A percentile compares a stretch with the other conserved stretches of the same genome.
Evolutionary conservation across 2,329 filamentous ascomycete genomes (phyloP).

Genomic region (Verticillium longisporum): DNA sequence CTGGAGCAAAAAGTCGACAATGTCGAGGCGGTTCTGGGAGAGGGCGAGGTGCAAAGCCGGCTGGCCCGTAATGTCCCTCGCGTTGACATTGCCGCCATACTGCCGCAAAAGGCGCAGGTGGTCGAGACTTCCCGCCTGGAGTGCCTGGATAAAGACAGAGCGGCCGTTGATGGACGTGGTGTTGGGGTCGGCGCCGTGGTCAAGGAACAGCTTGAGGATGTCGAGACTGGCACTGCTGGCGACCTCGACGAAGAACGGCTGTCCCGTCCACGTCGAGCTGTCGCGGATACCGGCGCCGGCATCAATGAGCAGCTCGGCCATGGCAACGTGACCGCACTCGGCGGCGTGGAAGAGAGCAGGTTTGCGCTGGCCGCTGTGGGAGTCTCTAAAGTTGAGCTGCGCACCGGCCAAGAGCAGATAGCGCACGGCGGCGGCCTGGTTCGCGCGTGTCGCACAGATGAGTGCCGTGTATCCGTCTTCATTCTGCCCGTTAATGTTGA

Average conservation of each 20-base stretch:
- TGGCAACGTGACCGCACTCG: conserved; percentile 7
- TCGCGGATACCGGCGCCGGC: conserved; percentile 20
- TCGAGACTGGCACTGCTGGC: conserved; percentile 7
- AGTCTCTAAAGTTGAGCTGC: conserved; percentile 13
- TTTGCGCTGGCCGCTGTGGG: conserved; percentile 10
- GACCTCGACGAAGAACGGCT: conserved; percentile 19
- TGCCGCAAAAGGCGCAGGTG: conserved; percentile 7
- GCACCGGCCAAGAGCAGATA: conserved; percentile 25
- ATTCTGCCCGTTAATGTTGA: conserved; percentile 27
- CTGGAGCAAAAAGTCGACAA: conserved; percentile 25
- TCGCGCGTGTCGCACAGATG: conserved; percentile 23
- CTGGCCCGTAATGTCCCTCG: conserved; percentile 11
- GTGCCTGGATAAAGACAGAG: conserved; percentile 21
- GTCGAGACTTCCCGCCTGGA: conserved; percentile 10
- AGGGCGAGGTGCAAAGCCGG: conserved; percentile 18
- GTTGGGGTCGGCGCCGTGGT: conserved; percentile 26
- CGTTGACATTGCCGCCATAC: conserved; percentile 20
- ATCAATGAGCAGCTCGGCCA: conserved; percentile 12
- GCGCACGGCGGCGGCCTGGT: conserved; percentile 22
- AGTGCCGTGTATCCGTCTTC: conserved; percentile 26
- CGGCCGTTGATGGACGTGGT: conserved; percentile 20
- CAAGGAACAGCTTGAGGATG: conserved; percentile 16
- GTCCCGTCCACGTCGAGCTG: conserved; percentile 16
- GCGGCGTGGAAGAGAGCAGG: conserved; percentile 17
- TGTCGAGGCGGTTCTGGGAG: conserved; percentile 18